Evolutionary conservation across 2,329 filamentous ascomycete genomes (phyloP).

Genomic region (Aspergillus uvarum): DNA sequence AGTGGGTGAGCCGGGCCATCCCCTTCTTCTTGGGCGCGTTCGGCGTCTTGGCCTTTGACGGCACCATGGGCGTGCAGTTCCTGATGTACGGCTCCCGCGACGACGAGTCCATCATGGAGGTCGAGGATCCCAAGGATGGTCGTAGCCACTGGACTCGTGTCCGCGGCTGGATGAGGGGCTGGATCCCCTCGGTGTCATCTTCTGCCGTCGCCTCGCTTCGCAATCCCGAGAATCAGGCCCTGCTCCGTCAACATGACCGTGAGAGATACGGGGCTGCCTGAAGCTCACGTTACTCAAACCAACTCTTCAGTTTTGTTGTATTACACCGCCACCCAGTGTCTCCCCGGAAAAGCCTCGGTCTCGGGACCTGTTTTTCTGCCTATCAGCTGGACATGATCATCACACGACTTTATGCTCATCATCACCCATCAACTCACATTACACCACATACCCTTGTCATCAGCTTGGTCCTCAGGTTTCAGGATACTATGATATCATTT

Average conservation of each 20-base stretch:
- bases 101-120: conserved; percentile 47
- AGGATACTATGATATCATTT: not conserved
- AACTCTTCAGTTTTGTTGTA: not conserved
- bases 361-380: not conserved
- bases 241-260: conserved; percentile 27
- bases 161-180: conserved; percentile 65
- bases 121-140: conserved; percentile 46
- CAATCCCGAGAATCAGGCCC: conserved; percentile 30
- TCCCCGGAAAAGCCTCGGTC: not conserved
- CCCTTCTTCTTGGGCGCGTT: conserved; percentile 68
- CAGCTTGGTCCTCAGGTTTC: not conserved
- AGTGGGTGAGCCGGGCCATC: conserved; percentile 59
- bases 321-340: not conserved
- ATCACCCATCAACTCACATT: not conserved
- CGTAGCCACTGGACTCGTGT: conserved; percentile 56
- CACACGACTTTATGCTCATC: conserved; percentile 3
- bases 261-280: conserved; percentile 38
- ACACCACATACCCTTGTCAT: not conserved
- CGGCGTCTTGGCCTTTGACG: conserved; percentile 63
- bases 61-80: conserved; percentile 63
- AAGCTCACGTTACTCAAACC: conserved; percentile 5
- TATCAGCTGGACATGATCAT: conserved; percentile 5
- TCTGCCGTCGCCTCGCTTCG: not conserved
- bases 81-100: conserved; percentile 55
- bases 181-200: conserved; percentile 56